Evolutionary conservation across 768 basidiomycete species (phyloP).

Genomic region (Crepidotus variabilis): DNA sequence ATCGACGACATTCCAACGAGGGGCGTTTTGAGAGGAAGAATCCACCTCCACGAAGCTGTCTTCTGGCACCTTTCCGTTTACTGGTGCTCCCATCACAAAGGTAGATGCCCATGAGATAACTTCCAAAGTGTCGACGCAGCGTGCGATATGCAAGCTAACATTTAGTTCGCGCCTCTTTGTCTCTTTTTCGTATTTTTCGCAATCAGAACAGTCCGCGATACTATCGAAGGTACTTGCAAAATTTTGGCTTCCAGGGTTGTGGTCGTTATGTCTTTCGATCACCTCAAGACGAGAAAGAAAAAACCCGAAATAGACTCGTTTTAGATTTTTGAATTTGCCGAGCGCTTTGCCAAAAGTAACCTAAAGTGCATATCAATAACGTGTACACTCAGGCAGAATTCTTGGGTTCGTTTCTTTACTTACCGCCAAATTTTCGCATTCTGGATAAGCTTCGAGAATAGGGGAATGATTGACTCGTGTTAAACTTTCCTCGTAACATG

Average conservation of each 20-base stretch:
- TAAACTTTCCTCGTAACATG: slow-evolving; percentile 61
- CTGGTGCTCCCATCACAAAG: slow-evolving; percentile 22
- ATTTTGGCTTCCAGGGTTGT: slow-evolving; percentile 29
- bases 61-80: slow-evolving; percentile 3
- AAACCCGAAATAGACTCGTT: slow-evolving; percentile 55
- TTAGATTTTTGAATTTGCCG: slow-evolving; percentile 34
- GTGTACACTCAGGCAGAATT: background rate
- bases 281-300: slow-evolving; percentile 56
- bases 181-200: slow-evolving; percentile 22
- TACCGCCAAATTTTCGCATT: slow-evolving; percentile 48
- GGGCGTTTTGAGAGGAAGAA: background rate
- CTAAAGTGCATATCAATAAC: slow-evolving; percentile 8
- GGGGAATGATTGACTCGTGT: slow-evolving; percentile 57
- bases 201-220: slow-evolving; percentile 33
- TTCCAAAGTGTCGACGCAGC: slow-evolving; percentile 37
- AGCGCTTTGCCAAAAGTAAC: background rate
- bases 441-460: slow-evolving; percentile 45
- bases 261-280: slow-evolving; percentile 43
- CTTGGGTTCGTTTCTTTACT: slow-evolving; percentile 17
- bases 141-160: slow-evolving; percentile 43
- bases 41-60: background rate
- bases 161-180: slow-evolving; percentile 43
- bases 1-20: background rate
- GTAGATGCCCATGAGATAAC: slow-evolving; percentile 53
- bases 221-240: slow-evolving; percentile 20